phyloP scores from a whole-genome alignment of 345 rosid species.

The Alliaria petiolata region DNA sequence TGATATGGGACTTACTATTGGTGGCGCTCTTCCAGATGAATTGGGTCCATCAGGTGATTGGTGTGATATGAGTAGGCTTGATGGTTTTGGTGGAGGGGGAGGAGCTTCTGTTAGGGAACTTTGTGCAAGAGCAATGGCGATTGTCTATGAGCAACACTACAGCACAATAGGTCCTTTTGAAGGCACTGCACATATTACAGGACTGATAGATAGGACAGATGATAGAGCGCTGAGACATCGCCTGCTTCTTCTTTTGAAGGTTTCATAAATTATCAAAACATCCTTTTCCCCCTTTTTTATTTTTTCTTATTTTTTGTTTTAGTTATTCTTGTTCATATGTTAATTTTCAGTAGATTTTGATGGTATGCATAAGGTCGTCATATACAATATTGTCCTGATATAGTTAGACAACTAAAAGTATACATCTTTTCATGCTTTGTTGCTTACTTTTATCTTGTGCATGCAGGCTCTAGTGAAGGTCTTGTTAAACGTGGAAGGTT shows the following conservation, averaged over 20 bases:
- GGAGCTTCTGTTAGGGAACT: conserved; percentile 97
- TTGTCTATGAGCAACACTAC: conserved; percentile 94
- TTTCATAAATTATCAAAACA: too few species aligned
- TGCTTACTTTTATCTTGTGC: conserved; percentile 14
- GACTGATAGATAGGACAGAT: conserved; percentile 90
- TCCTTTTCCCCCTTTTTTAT: not conserved
- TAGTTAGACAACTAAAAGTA: not conserved
- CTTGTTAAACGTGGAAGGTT: conserved; percentile 84
- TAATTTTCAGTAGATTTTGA: not conserved
- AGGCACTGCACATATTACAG: conserved; percentile 93
- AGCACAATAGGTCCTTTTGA: conserved; percentile 86
- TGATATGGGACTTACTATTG: conserved; percentile 91
- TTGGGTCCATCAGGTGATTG: conserved; percentile 95
- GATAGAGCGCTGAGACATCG: conserved; percentile 99
- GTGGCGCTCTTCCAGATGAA: conserved; percentile 96
- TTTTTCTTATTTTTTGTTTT: not conserved
- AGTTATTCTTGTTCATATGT: not conserved
- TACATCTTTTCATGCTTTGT: conserved; percentile 13
- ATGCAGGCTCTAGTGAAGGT: conserved; percentile 91
- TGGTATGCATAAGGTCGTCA: not conserved
- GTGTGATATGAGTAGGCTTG: conserved; percentile 98
- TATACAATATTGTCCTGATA: conserved; percentile 10
- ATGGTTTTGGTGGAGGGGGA: conserved; percentile 99
- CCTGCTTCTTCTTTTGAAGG: conserved; percentile 91
- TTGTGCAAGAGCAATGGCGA: conserved; percentile 99